phyloP scores from a whole-genome alignment of 2,329 filamentous ascomycete genomes.

The Tolypocladium endophyticum region DNA sequence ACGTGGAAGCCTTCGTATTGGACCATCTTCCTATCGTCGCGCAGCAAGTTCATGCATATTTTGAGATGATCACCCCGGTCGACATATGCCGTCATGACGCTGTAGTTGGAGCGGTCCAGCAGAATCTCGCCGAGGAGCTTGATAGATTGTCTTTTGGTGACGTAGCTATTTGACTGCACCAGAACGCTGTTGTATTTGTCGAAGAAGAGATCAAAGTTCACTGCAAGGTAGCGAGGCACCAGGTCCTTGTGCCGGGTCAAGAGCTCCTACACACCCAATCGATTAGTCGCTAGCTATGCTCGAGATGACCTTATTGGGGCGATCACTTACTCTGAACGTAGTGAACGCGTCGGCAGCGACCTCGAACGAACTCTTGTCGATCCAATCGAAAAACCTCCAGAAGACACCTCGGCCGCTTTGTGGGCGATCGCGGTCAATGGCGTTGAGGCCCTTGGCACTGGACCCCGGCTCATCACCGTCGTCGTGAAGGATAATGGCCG shows the following conservation, averaged over 20 bases:
- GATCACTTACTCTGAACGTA: constrained; percentile 68
- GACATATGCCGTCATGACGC: constrained; percentile 95
- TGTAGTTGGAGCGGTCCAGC: constrained; percentile 91
- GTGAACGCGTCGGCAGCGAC: constrained; percentile 96
- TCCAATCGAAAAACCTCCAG: constrained; percentile 96
- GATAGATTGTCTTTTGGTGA: constrained; percentile 96
- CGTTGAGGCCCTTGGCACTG: constrained; percentile 63
- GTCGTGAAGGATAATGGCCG: constrained; percentile 86
- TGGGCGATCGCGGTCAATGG: constrained; percentile 64
- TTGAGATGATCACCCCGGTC: constrained; percentile 93
- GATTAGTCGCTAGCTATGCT: neutral
- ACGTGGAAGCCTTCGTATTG: constrained; percentile 99
- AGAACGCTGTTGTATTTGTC: constrained; percentile 77
- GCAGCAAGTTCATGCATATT: constrained; percentile 93
- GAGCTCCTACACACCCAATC: constrained; percentile 55
- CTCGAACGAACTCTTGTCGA: constrained; percentile 92
- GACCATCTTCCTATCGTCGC: constrained; percentile 96
- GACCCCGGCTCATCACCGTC: constrained; percentile 64
- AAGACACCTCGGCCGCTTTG: constrained; percentile 80
- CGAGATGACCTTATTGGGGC: neutral
- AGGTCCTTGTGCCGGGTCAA: constrained; percentile 89
- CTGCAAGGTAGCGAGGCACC: constrained; percentile 75
- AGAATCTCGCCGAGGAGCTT: constrained; percentile 93
- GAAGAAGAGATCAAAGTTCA: constrained; percentile 93
- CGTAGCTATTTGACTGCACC: constrained; percentile 88